phyloP scores from a whole-genome alignment of 768 basidiomycete species.

The Coprinopsis strossmayeri region DNA sequence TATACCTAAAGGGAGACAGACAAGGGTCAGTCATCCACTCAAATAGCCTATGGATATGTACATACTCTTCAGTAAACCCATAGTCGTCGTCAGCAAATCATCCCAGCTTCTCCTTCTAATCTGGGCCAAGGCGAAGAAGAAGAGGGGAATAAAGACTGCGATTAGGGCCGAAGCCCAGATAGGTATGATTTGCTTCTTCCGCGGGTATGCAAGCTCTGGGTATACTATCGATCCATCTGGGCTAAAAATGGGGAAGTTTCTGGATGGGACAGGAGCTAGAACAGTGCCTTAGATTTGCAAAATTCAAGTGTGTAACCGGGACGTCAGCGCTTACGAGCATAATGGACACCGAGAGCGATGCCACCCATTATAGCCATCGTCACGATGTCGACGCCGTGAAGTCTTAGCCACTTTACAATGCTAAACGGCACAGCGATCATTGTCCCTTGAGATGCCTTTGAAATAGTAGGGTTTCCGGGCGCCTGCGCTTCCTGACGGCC shows the following conservation, averaged over 20 bases:
- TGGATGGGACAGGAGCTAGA: conserved; percentile 33
- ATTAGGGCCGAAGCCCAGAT: conserved; percentile 47
- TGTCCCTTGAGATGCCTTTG: background rate
- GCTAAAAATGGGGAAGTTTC: conserved; percentile 37
- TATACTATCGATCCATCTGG: conserved; percentile 43
- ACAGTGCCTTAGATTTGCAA: background rate
- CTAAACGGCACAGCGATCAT: conserved; percentile 6
- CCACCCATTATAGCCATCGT: conserved; percentile 53
- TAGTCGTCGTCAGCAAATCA: conserved; percentile 39
- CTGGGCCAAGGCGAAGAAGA: conserved; percentile 49
- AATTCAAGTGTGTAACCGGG: background rate
- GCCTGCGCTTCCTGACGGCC: no score
- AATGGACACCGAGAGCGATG: conserved; percentile 43
- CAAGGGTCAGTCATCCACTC: background rate
- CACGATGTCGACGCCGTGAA: conserved; percentile 44
- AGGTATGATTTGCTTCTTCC: conserved; percentile 45
- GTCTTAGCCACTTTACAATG: conserved; percentile 28
- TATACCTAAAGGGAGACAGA: conserved; percentile 16
- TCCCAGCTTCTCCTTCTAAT: conserved; percentile 37
- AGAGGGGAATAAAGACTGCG: conserved; percentile 46
- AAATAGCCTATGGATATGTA: conserved; percentile 8
- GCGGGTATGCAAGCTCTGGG: conserved; percentile 44
- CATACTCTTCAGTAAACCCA: conserved; percentile 50
- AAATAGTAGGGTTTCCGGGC: background rate
- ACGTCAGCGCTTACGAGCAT: conserved; percentile 25